Conservation (phyloP, 2,329 filamentous ascomycete species). For the Juglanconis sp. region DNA sequence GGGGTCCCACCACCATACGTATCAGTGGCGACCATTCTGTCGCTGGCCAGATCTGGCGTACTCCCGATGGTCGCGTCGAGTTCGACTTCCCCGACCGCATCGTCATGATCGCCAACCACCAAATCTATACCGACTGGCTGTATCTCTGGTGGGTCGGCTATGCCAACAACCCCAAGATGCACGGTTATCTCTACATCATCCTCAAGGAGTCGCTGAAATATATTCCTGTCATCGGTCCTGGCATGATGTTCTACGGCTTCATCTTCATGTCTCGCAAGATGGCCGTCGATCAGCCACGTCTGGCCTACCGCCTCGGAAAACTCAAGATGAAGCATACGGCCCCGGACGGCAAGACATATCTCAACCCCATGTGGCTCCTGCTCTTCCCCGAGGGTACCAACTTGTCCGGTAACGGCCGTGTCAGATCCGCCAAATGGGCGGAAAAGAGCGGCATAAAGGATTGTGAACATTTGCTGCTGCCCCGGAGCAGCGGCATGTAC, state of each 20-base stretch:
- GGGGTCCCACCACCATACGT: conserved; percentile 78
- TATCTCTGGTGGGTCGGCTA: conserved; percentile 96
- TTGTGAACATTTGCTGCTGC: conserved; percentile 70
- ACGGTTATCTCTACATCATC: conserved; percentile 86
- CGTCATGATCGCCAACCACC: conserved; percentile 83
- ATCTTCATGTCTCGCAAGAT: conserved; percentile 91
- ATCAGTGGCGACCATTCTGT: conserved; percentile 83
- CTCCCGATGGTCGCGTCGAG: conserved; percentile 68
- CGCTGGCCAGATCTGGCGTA: conserved; percentile 67
- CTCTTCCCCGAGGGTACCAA: conserved; percentile 90
- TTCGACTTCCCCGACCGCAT: conserved; percentile 79
- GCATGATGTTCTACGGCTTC: conserved; percentile 84
- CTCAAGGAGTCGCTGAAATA: conserved; percentile 82
- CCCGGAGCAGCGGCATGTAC: conserved; percentile 74
- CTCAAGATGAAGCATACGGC: conserved; percentile 57
- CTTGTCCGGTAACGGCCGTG: conserved; percentile 65
- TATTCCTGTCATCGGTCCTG: conserved; percentile 75
- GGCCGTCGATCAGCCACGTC: conserved; percentile 72
- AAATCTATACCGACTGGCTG: conserved; percentile 89
- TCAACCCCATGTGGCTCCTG: conserved; percentile 85
- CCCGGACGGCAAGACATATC: conserved; percentile 51
- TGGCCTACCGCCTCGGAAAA: conserved; percentile 70
- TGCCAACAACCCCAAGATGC: conserved; percentile 69
- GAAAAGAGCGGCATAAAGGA: conserved; percentile 72
- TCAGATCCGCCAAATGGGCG: conserved; percentile 72